Base-by-base conservation (phyloP, 192 early-diverging fungal genomes). In the Polychytrium aggregatum region DNA sequence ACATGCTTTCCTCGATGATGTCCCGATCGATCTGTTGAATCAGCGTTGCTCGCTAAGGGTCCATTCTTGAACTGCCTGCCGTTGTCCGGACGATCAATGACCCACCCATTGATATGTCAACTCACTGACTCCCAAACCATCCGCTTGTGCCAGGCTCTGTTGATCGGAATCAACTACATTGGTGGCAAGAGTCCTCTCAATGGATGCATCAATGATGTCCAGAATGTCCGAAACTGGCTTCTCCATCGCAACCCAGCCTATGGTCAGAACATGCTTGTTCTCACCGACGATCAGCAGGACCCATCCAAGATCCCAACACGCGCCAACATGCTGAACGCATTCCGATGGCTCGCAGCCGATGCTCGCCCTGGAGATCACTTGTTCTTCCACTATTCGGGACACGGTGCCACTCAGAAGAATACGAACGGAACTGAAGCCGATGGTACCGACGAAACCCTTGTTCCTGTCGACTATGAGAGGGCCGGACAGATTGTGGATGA, bases 371-470 rank as follows among this genome's bases (percentile, higher is more conserved):
- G 64, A 16, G 71, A 74, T 57, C 40, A 43, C 2, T 64, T 74
- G 51, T 74, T 74, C 33, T 26, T 74, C 38, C 71, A 74, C 50
- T 74, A 70, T 44, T 62, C 58, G 25, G 71, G 71, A 11, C 71
- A 74, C 48, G 71, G 71, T 40, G 62, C 61, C 6, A 52, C 56
- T 42, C 35, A 55, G 41, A 48, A 63, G 52, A 62, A 64, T 40
- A 48, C 52, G 18, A 38, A 35, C 21, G 63, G 63, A 35, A 64
- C 70, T 20, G 71, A 74, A 48, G 53, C 37, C 16, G 71, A 74
- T 37, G 65, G 71, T 1, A 21, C 52, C n/a, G 53, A 68, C 27
- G 60, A 67, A 33, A 68, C 70, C 28, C 57, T 74, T 24, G 58
- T 70, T 22, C 73, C 73, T 9, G 21, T 76, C 5, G 73, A 76